These are phyloP conservation scores for Dryas integrifolia DNA, from an alignment of 331 rosid species.

Conservation along the genomic window DNA sequence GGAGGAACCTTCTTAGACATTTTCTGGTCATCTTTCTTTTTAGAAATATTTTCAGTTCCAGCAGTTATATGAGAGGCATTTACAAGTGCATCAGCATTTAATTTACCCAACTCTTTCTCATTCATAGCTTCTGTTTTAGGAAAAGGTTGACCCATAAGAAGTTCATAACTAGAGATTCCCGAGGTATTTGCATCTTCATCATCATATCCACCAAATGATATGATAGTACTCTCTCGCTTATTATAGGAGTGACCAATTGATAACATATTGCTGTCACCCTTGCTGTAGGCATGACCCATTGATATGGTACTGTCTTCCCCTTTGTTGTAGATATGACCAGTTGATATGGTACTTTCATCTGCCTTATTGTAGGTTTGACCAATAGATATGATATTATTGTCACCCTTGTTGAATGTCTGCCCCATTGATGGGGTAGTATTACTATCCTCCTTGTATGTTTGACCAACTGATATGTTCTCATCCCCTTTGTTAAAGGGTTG, in stretches of 20 bases:
- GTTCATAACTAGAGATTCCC: conserved; percentile 44
- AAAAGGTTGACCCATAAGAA: conserved; percentile 49
- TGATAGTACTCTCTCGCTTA: conserved; percentile 63
- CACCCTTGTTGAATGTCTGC: conserved; percentile 34
- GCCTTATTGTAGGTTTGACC: conserved; percentile 43
- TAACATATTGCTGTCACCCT: conserved; percentile 32
- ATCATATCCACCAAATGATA: conserved; percentile 70
- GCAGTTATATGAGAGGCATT: conserved; percentile 24
- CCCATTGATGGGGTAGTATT: conserved; percentile 28
- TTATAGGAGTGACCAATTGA: conserved; percentile 40
- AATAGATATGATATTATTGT: conserved; percentile 40
- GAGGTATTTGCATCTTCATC: conserved; percentile 49
- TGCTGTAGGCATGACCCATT: conserved; percentile 29
- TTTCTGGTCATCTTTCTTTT: conserved; percentile 53
- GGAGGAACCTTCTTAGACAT: conserved; percentile 51
- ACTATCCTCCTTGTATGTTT: conserved; percentile 37
- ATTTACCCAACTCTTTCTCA: conserved; percentile 39
- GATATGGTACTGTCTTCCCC: conserved; percentile 34
- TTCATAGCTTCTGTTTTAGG: conserved; percentile 36
- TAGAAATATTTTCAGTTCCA: conserved; percentile 39
- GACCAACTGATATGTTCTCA: conserved; percentile 31
- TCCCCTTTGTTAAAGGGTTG: conserved; percentile 46
- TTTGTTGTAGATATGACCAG: conserved; percentile 40
- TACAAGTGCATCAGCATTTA: conserved; percentile 31
- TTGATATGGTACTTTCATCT: conserved; percentile 28